Evolutionary conservation across 345 rosid genomes (phyloP).

Genomic region (Carallia brachiata): DNA sequence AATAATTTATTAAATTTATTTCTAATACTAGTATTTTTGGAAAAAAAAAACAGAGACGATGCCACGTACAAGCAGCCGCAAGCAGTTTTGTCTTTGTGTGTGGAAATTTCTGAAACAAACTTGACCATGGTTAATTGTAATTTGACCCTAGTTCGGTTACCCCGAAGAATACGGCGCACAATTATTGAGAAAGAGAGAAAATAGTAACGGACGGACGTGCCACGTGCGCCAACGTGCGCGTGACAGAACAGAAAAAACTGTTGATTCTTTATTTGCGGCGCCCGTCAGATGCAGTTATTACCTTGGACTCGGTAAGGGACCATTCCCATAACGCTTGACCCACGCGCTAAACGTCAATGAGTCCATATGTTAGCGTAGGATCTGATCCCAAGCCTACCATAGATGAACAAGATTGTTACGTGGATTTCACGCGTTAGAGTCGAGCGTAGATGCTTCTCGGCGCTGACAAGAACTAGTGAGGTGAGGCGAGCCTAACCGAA

Average conservation of each 20-base stretch:
- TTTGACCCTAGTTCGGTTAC: not conserved
- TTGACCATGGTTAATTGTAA: not conserved
- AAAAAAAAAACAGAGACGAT: too few relatives aligned
- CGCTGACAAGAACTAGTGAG: not conserved
- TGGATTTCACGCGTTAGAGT: not conserved
- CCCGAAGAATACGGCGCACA: not conserved
- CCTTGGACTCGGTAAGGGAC: not conserved
- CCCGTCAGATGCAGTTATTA: constrained; percentile 10
- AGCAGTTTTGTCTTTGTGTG: too few relatives aligned
- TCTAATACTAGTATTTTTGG: too few relatives aligned
- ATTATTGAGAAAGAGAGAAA: not conserved
- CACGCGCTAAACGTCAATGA: not conserved
- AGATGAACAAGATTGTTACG: not conserved
- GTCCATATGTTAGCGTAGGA: not conserved
- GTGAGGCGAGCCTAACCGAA: too few relatives aligned
- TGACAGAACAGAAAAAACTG: not conserved
- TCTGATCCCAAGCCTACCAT: not conserved
- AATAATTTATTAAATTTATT: too few relatives aligned
- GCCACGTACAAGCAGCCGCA: too few relatives aligned
- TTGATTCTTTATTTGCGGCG: constrained; percentile 46
- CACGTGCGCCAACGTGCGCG: constrained; percentile 26
- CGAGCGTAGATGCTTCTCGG: not conserved
- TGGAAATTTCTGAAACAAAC: not conserved
- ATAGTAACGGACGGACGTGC: not conserved
- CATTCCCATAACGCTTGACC: not conserved